Conservation (phyloP, 108 stramenopile species). For the Skeletonema potamos region DNA sequence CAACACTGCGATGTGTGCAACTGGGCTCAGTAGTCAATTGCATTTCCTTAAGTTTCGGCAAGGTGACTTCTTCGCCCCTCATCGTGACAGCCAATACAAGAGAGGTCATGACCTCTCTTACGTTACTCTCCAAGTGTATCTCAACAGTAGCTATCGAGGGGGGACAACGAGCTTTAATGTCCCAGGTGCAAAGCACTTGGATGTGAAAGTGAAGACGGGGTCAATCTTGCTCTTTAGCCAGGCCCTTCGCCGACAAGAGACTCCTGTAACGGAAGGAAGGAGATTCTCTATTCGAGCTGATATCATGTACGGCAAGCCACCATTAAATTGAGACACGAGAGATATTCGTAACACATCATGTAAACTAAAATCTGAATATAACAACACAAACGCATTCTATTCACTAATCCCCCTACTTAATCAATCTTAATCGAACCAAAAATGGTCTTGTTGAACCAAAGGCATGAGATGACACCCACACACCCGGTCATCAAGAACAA, state of each 20-base stretch:
- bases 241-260: neutral
- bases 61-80: neutral
- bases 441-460: constrained; percentile 95
- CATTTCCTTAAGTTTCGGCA: neutral
- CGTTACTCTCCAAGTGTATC: neutral
- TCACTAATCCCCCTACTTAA: constrained; percentile 58
- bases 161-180: neutral
- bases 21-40: neutral
- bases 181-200: neutral
- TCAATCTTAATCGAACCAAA: constrained; percentile 97
- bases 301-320: neutral
- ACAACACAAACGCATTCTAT: neutral
- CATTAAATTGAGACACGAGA: too few relatives aligned
- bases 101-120: neutral
- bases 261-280: neutral
- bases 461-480: constrained; percentile 86
- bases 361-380: neutral
- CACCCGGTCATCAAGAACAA: constrained; percentile 95
- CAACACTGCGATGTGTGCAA: neutral
- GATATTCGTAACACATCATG: neutral
- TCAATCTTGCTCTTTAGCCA: neutral
- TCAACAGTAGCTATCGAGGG: neutral
- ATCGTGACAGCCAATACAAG: neutral
- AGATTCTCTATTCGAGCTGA: neutral
- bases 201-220: neutral